Evolutionary conservation across 768 basidiomycete species (phyloP).

Genomic region (Peribolospora kevripleyi): DNA sequence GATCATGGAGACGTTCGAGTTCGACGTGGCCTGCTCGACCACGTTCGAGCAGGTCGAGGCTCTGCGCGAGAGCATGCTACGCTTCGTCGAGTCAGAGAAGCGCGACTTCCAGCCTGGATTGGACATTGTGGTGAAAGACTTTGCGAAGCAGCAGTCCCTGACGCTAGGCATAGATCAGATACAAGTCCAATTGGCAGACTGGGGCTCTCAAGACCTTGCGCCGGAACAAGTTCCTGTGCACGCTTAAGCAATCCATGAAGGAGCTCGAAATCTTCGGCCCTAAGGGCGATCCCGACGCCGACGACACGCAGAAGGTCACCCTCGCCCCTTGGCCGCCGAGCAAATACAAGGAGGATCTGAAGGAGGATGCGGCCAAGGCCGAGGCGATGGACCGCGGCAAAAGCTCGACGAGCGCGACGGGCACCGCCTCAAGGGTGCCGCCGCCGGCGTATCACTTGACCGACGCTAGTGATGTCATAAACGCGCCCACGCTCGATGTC

Average conservation of each 20-base stretch:
- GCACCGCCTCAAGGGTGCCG: too few species aligned
- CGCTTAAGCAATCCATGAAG: conserved; percentile 44
- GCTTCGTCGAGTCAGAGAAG: conserved; percentile 42
- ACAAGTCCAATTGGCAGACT: conserved; percentile 68
- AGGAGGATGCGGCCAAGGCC: too few species aligned
- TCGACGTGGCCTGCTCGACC: conserved; percentile 55
- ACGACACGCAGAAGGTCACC: conserved; percentile 7
- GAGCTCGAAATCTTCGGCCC: conserved; percentile 42
- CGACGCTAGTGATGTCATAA: too few species aligned
- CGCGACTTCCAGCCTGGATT: conserved; percentile 54
- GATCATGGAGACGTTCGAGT: conserved; percentile 60
- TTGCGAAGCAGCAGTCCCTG: conserved; percentile 42
- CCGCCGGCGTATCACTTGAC: too few species aligned
- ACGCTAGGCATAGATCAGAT: conserved; percentile 55
- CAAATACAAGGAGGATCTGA: too few species aligned
- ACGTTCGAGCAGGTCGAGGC: conserved; percentile 56
- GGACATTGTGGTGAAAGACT: conserved; percentile 28
- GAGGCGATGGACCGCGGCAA: too few species aligned
- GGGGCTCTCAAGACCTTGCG: conserved; percentile 39
- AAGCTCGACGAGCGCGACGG: too few species aligned
- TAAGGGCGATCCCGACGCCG: conserved; percentile 20
- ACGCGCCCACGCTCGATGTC: too few species aligned
- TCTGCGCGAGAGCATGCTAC: conserved; percentile 53
- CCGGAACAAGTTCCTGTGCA: conserved; percentile 79
- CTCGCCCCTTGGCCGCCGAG: too few species aligned